Evolutionary conservation across 2,329 filamentous ascomycete genomes (phyloP).

Genomic region (Myriangium duriaei): DNA sequence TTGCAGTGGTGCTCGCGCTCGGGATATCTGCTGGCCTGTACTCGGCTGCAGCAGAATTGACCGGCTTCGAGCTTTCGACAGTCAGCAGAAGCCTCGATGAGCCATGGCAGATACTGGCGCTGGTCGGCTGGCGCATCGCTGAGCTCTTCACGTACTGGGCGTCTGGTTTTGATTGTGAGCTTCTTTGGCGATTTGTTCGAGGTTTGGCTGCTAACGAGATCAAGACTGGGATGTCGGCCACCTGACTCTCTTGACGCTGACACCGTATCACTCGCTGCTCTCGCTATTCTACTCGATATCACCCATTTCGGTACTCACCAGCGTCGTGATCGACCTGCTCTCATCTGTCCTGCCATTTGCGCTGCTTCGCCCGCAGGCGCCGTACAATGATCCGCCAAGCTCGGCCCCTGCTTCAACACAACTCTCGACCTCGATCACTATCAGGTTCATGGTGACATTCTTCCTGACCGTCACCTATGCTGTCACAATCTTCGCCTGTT

Average conservation of each 20-base stretch:
- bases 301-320: slow-evolving; percentile 45
- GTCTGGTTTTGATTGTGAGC: slow-evolving; percentile 57
- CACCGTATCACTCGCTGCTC: slow-evolving; percentile 65
- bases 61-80: slow-evolving; percentile 51
- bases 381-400: slow-evolving; percentile 44
- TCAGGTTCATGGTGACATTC: slow-evolving; percentile 52
- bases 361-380: slow-evolving; percentile 56
- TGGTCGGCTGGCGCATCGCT: slow-evolving; percentile 45
- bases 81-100: slow-evolving; percentile 53
- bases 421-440: slow-evolving; percentile 46
- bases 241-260: slow-evolving; percentile 52
- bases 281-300: slow-evolving; percentile 64
- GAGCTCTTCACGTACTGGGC: slow-evolving; percentile 65
- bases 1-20: slow-evolving; percentile 42
- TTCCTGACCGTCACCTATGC: slow-evolving; percentile 64
- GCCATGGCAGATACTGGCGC: slow-evolving; percentile 46
- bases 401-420: slow-evolving; percentile 28
- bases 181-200: not conserved
- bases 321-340: slow-evolving; percentile 54
- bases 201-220: not conserved
- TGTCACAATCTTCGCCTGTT: slow-evolving; percentile 56
- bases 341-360: slow-evolving; percentile 62
- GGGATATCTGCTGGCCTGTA: slow-evolving; percentile 53
- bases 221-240: slow-evolving; percentile 32
- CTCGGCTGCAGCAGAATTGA: slow-evolving; percentile 47